Percentiles rank a stretch among this genome's conserved stretches.
Conservation (phyloP, 148 eudicot genomes). For the Rhododendron kiyosumense region DNA sequence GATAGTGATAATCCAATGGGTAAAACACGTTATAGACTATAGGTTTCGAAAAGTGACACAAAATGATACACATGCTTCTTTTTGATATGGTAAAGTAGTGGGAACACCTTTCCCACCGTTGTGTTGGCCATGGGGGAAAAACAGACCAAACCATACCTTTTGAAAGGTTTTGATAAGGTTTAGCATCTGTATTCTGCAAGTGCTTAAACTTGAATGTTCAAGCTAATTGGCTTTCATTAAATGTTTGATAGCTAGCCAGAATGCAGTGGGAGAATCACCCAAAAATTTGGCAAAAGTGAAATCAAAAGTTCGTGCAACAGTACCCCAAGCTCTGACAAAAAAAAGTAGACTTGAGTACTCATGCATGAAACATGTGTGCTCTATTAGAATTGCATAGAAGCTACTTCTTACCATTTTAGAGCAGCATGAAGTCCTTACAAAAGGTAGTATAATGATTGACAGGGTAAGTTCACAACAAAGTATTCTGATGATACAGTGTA, state of each 20-base stretch:
- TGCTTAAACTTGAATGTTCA: neutral
- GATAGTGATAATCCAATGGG: neutral
- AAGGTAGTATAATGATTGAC: neutral
- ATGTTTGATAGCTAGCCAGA: neutral
- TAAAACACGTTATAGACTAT: neutral
- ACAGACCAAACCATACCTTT: neutral
- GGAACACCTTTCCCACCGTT: neutral
- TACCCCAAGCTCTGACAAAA: neutral
- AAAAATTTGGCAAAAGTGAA: neutral
- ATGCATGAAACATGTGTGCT: neutral
- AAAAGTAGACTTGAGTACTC: neutral
- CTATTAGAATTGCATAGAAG: neutral
- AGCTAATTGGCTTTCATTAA: neutral
- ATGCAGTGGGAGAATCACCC: neutral
- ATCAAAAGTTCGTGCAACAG: neutral
- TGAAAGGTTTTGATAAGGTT: neutral
- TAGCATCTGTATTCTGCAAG: neutral
- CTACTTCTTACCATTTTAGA: neutral
- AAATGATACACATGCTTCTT: neutral
- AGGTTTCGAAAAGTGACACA: neutral
- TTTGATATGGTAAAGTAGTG: neutral
- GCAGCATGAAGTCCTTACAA: neutral
- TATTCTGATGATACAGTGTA: neutral
- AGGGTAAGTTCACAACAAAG: neutral
- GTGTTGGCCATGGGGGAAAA: neutral